Percentiles rank a stretch among this genome's conserved stretches.
Conservation (phyloP, 2,329 filamentous ascomycete genomes). For the Cytospora leucostoma region DNA sequence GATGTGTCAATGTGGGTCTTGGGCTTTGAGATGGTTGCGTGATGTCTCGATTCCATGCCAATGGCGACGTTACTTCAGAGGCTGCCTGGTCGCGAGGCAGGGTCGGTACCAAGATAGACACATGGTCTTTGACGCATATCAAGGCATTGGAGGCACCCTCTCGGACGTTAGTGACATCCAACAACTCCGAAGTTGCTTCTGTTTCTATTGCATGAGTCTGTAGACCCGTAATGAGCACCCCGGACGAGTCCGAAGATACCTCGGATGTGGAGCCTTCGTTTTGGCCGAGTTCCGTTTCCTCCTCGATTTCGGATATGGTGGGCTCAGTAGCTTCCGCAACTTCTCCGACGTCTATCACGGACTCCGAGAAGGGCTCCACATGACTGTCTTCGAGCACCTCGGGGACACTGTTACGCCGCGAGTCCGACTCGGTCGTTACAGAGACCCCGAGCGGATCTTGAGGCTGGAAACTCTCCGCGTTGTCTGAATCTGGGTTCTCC, state of each 20-base stretch:
- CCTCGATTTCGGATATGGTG: not conserved
- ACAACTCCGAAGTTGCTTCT: slow-evolving; percentile 5
- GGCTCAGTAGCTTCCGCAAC: not conserved
- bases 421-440: not conserved
- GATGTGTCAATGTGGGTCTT: not conserved
- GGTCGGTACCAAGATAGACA: not conserved
- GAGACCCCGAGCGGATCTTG: slow-evolving; percentile 1
- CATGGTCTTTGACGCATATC: not conserved
- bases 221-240: not conserved
- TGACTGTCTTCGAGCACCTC: slow-evolving; percentile 2
- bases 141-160: not conserved
- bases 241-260: not conserved
- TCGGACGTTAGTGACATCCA: not conserved
- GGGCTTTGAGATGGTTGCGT: not conserved
- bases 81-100: not conserved
- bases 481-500: slow-evolving; percentile 8
- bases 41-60: not conserved
- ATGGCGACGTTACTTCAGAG: not conserved
- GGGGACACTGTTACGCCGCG: not conserved
- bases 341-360: not conserved
- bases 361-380: slow-evolving; percentile 2
- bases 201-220: not conserved
- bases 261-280: not conserved
- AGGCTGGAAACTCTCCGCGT: not conserved
- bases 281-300: not conserved